phyloP scores from a whole-genome alignment of 2,329 filamentous ascomycete species.

The Diaporthe sp. region DNA sequence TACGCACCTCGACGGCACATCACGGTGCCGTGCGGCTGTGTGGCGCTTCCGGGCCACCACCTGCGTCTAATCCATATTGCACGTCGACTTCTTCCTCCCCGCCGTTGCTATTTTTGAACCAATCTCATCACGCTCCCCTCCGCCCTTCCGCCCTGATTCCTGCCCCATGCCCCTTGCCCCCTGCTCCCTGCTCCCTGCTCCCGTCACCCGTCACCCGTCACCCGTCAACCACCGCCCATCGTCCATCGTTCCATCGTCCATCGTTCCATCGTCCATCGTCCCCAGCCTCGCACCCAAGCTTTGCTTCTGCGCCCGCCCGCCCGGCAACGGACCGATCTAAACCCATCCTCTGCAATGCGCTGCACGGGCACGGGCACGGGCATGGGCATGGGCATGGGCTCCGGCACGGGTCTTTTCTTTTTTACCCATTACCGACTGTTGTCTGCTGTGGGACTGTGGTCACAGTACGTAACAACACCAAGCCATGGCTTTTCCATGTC shows the following conservation, averaged over 20 bases:
- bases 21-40: slow-evolving; percentile 24
- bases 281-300: slow-evolving; percentile 7
- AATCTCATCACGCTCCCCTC: not conserved
- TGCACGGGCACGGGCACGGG: not conserved
- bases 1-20: slow-evolving; percentile 13
- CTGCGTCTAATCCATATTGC: slow-evolving; percentile 20
- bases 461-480: not conserved
- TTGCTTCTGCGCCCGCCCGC: not conserved
- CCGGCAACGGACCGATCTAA: not conserved
- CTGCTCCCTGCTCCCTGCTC: not conserved
- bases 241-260: not conserved
- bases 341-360: not conserved
- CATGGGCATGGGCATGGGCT: not conserved
- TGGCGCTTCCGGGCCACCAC: slow-evolving; percentile 27
- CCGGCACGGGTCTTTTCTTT: not conserved
- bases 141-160: not conserved
- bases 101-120: slow-evolving; percentile 29
- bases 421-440: not conserved
- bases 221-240: not conserved
- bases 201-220: not conserved
- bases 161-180: not conserved
- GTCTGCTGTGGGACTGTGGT: not conserved
- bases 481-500: slow-evolving; percentile 4
- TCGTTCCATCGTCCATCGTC: not conserved
- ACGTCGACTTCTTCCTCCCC: not conserved